Percentiles rank a stretch among this genome's conserved stretches.
Conservation (phyloP, 83 land plant genomes). For the Diphasiastrum complanatum region DNA sequence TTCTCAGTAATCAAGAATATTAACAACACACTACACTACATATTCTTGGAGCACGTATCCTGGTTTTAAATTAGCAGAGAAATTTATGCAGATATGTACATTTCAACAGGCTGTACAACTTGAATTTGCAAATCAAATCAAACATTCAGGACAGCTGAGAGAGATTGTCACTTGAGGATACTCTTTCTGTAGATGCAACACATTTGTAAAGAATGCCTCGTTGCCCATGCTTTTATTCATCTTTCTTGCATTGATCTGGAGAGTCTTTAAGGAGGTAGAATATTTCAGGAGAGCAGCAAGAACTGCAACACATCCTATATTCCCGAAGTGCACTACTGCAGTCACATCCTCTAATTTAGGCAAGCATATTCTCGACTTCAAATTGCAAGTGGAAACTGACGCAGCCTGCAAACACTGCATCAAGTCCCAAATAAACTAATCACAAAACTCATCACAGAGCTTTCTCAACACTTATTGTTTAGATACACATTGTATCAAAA, state of each 20-base stretch:
- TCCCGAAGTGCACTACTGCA: conserved; percentile 19
- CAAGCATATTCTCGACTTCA: conserved; percentile 8
- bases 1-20: too few relatives aligned
- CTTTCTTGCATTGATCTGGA: conserved; percentile 24
- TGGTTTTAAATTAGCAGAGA: too few relatives aligned
- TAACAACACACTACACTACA: too few relatives aligned
- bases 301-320: conserved; percentile 21
- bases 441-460: too few relatives aligned
- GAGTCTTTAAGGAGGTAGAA: conserved; percentile 17
- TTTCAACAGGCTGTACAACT: too few relatives aligned
- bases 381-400: conserved; percentile 2
- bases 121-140: too few relatives aligned
- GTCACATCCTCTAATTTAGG: conserved; percentile 24
- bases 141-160: conserved; percentile 26
- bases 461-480: too few relatives aligned
- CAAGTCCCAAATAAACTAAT: background rate
- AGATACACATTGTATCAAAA: too few relatives aligned
- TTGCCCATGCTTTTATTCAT: conserved; percentile 27
- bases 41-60: too few relatives aligned
- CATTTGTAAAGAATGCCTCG: conserved; percentile 22
- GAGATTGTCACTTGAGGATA: conserved; percentile 23
- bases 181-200: conserved; percentile 26
- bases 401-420: conserved; percentile 36
- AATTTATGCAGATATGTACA: too few relatives aligned
- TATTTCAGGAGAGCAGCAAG: conserved; percentile 23